Percentiles rank a stretch among this genome's conserved stretches.
phyloP scores from a whole-genome alignment of 257 asterid genomes.

The Salvia rosmarinus region DNA sequence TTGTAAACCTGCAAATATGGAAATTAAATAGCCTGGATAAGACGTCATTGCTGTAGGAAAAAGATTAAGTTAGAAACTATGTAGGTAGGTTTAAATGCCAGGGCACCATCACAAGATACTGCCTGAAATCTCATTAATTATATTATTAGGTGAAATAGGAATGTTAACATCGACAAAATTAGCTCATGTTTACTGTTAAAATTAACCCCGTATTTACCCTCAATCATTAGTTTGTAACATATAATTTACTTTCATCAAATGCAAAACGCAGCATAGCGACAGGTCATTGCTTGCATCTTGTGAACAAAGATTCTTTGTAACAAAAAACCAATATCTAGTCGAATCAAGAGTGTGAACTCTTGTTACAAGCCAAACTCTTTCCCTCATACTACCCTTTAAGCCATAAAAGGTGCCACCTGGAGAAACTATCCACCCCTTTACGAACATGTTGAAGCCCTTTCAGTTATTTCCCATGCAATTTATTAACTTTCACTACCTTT shows the following conservation, averaged over 20 bases:
- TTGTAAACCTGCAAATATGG: slow-evolving; percentile 78
- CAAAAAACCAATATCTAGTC: neutral
- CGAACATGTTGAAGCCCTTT: slow-evolving; percentile 12
- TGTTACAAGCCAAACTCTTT: neutral
- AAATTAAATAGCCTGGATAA: slow-evolving; percentile 28
- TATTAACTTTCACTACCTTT: neutral
- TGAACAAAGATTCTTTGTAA: neutral
- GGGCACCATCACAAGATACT: neutral
- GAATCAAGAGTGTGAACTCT: slow-evolving; percentile 4
- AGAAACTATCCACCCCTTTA: slow-evolving; percentile 2
- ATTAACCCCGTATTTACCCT: neutral
- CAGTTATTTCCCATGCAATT: slow-evolving; percentile 15
- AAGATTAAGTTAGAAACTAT: neutral
- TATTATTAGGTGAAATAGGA: slow-evolving; percentile 8
- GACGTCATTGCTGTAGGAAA: slow-evolving; percentile 6
- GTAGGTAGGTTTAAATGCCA: neutral
- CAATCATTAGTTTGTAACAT: neutral
- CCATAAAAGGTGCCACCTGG: neutral
- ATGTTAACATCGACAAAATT: neutral
- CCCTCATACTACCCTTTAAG: neutral
- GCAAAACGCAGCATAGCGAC: neutral
- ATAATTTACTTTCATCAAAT: slow-evolving; percentile 1
- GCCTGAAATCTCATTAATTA: slow-evolving; percentile 8
- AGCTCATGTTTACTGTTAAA: neutral
- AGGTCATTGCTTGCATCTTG: neutral